phyloP scores from a whole-genome alignment of 257 asterid genomes.

The Hygrophila difformis region DNA sequence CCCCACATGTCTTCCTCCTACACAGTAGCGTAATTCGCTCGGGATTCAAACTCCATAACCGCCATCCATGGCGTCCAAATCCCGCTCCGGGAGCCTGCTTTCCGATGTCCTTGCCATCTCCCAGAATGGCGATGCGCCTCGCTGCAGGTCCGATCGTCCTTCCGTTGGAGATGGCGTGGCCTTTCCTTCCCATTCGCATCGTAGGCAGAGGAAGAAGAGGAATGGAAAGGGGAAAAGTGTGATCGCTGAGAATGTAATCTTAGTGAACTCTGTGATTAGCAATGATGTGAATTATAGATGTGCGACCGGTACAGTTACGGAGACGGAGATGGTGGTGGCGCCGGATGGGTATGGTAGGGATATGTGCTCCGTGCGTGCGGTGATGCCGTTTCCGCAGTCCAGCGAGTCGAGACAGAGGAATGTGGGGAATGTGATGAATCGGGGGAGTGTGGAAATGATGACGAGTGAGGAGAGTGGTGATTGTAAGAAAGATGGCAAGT shows the following conservation, averaged over 20 bases:
- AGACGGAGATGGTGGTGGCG: slow-evolving; percentile 26
- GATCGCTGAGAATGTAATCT: slow-evolving; percentile 10
- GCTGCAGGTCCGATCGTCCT: slow-evolving; percentile 51
- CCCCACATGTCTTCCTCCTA: neutral
- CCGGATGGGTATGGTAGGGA: slow-evolving; percentile 31
- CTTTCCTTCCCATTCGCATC: slow-evolving; percentile 28
- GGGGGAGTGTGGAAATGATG: slow-evolving; percentile 33
- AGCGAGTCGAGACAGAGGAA: slow-evolving; percentile 82
- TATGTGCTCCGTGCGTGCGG: slow-evolving; percentile 26
- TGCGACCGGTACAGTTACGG: slow-evolving; percentile 33
- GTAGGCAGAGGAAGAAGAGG: slow-evolving; percentile 40
- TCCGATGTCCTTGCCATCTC: slow-evolving; percentile 46
- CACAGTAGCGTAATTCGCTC: slow-evolving; percentile 6
- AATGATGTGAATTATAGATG: slow-evolving; percentile 30
- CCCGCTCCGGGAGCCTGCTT: slow-evolving; percentile 48
- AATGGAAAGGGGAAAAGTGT: slow-evolving; percentile 22
- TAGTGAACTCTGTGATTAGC: slow-evolving; percentile 21
- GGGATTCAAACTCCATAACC: slow-evolving; percentile 7
- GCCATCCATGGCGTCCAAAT: slow-evolving; percentile 24
- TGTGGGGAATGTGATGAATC: slow-evolving; percentile 38
- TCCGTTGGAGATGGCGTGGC: slow-evolving; percentile 17
- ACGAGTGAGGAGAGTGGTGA: slow-evolving; percentile 34
- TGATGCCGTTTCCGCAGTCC: slow-evolving; percentile 26
- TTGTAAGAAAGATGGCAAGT: slow-evolving; percentile 20
- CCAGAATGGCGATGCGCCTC: slow-evolving; percentile 31